Evolutionary conservation across 768 basidiomycete genomes (phyloP), one percentile per base, ranked within the genome.

Genomic region (Mycena rebaudengoi): DNA sequence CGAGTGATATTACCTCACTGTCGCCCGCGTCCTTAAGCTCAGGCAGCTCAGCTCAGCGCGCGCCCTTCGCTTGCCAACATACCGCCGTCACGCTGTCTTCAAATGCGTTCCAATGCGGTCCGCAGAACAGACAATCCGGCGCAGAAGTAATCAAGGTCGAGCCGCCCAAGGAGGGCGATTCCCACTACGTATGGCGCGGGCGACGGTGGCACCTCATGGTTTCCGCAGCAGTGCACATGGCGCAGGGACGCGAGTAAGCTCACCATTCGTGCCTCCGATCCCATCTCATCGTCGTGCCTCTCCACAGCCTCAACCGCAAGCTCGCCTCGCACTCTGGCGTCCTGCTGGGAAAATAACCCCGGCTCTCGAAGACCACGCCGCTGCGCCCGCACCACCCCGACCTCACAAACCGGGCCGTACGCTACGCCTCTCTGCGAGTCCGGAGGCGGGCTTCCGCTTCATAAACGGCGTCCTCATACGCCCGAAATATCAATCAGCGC

Each of bases 351-450:
- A 89, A 86, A 75, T 91, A 89, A 89, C 79, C 79, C 1, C 77
- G n/a, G n/a, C n/a, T n/a, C n/a, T 91, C 35, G 88, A 88, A 5
- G 89, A n/a, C 89, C 2, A 75, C 75, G 13, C 80, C 82, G 55
- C 71, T 91, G 5, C 86, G 85, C 21, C 88, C 86, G n/a, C 86
- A 88, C 63, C 96, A 97, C 69, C 91, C 94, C 0, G 89, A 88
- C 54, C 84, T 98, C 60, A 93, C 90, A 91, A 68, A 90, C 88
- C 0, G 90, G 90, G 2, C 89, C 90, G 21, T 91, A 89, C 89
- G 82, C 87, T 91, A 88, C 64, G 89, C 90, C 3, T 88, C 90
- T 91, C 4, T 91, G 90, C 65, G 90, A 91, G 76, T 89, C 89
- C 0, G 89, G n/a, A 91, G 62, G 87, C 89, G 3, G 89, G 90